These are phyloP conservation scores for Ceratonia siliqua DNA, from an alignment of 306 rosid genomes.

Conservation along the genomic window DNA sequence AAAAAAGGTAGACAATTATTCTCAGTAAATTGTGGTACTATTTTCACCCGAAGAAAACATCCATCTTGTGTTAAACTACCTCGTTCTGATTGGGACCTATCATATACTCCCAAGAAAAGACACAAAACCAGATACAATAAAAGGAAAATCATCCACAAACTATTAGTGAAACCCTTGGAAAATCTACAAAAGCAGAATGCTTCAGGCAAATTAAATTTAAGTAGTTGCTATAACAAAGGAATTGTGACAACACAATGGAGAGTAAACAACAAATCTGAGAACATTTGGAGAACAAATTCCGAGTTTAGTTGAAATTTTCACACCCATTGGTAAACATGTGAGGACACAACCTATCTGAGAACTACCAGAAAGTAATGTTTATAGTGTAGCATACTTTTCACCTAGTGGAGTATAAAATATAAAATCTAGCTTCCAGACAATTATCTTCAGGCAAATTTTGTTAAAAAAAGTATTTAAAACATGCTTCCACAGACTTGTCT, in stretches of 20 bases:
- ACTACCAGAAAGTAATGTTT: slow-evolving; percentile 2
- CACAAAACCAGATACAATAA: background rate
- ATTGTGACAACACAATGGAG: background rate
- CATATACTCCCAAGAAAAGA: background rate
- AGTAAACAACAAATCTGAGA: background rate
- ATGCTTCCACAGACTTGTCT: slow-evolving; percentile 13
- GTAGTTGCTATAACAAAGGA: background rate
- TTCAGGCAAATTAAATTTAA: slow-evolving; percentile 20
- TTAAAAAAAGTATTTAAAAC: slow-evolving; percentile 12
- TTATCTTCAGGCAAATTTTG: slow-evolving; percentile 1
- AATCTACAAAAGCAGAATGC: background rate
- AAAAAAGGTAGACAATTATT: too few species aligned
- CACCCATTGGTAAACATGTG: background rate
- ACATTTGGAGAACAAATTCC: background rate
- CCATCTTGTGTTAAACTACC: too few species aligned
- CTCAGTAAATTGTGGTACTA: too few species aligned
- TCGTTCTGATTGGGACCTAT: too few species aligned
- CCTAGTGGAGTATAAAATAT: background rate
- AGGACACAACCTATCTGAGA: background rate
- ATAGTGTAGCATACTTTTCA: background rate
- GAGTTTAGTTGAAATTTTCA: background rate
- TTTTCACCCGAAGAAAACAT: too few species aligned
- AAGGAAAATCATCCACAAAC: background rate
- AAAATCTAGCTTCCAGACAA: background rate
- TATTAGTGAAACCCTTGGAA: slow-evolving; percentile 7